Percentiles rank a stretch among this genome's conserved stretches.
phyloP scores from a whole-genome alignment of 169 alveolate genomes.

The Plasmodium reichenowi region DNA sequence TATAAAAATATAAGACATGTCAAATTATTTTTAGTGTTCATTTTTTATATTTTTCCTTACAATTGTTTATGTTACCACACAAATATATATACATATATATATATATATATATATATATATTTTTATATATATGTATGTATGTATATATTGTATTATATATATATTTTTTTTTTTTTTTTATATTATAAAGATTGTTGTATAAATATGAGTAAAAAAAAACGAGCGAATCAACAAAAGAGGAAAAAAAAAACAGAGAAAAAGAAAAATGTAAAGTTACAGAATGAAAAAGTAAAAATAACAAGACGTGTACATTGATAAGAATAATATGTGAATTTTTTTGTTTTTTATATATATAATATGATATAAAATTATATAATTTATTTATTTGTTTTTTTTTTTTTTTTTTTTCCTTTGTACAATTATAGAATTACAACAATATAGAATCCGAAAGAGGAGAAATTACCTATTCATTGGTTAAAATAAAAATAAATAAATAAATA shows the following conservation, averaged over 20 bases:
- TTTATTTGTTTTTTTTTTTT: not conserved
- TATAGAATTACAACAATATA: conserved; percentile 5
- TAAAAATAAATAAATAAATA: conserved; percentile 8
- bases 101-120: too few species aligned
- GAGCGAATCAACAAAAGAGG: conserved; percentile 3
- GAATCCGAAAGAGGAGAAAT: not conserved
- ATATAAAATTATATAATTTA: not conserved
- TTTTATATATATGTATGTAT: too few species aligned
- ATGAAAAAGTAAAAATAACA: not conserved
- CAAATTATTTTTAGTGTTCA: too few species aligned
- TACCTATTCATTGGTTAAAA: conserved; percentile 13
- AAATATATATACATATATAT: too few species aligned
- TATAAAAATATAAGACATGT: too few species aligned
- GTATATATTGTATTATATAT: too few species aligned
- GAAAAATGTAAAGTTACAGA: conserved; percentile 10
- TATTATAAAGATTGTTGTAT: not conserved
- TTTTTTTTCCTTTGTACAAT: not conserved
- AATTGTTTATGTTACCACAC: too few species aligned
- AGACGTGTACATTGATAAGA: not conserved
- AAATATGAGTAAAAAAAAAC: conserved; percentile 34
- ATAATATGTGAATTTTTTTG: not conserved
- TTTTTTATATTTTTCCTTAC: too few species aligned
- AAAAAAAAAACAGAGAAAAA: conserved; percentile 24
- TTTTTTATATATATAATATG: too few species aligned
- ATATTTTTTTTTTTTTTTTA: not conserved